These are phyloP conservation scores for Talaromyces ruber DNA, from an alignment of 495 filamentous ascomycete species.

Conservation along the genomic window DNA sequence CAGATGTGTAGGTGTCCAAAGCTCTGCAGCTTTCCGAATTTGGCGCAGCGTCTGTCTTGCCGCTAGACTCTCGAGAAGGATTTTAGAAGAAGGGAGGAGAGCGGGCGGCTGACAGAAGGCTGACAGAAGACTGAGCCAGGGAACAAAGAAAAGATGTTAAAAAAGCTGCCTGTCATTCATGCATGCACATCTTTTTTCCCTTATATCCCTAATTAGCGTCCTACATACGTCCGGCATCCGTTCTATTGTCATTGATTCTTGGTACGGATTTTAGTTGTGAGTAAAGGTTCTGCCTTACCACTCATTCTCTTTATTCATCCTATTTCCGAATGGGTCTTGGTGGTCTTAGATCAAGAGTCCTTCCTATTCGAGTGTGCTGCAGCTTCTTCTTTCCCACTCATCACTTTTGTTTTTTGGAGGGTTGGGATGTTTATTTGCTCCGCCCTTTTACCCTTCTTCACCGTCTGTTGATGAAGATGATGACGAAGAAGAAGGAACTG, in stretches of 20 bases:
- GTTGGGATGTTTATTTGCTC: conserved; percentile 5
- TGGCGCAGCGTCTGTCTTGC: not conserved
- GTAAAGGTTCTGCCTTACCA: not conserved
- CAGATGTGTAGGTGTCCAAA: not conserved
- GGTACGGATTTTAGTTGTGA: not conserved
- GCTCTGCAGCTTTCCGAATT: conserved; percentile 1
- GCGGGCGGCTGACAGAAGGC: not conserved
- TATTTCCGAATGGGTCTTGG: not conserved
- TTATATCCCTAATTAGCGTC: not conserved
- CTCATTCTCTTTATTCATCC: not conserved
- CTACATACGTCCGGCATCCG: not conserved
- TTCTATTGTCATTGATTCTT: not conserved
- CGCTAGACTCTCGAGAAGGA: not conserved
- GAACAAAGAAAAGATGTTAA: conserved; percentile 5
- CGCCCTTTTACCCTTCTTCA: not conserved
- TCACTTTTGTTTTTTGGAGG: conserved; percentile 6
- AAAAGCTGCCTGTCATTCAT: not conserved
- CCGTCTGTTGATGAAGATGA: not conserved
- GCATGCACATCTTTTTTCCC: not conserved
- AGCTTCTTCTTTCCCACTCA: not conserved
- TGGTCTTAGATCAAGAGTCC: not conserved
- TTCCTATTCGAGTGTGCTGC: not conserved
- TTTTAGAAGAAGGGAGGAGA: not conserved
- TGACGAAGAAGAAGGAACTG: not conserved
- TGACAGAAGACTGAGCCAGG: not conserved